Conservation (phyloP, 768 basidiomycete species). For the Suillus subluteus region DNA sequence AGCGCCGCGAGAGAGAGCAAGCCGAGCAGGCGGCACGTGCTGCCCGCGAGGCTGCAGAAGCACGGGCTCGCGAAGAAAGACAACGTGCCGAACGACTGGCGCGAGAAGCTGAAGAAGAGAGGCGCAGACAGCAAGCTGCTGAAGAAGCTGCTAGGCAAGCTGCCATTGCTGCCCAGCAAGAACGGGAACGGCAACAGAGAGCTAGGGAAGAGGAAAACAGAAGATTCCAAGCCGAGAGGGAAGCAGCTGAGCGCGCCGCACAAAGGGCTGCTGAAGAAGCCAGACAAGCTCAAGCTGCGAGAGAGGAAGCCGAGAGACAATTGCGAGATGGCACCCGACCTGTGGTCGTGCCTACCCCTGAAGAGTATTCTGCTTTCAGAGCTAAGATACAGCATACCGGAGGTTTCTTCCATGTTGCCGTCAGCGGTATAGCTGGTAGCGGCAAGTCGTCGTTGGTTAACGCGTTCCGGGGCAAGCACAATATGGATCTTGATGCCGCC, state of each 20-base stretch:
- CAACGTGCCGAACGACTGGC: slow-evolving; percentile 22
- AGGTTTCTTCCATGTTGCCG: slow-evolving; percentile 20
- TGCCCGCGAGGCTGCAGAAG: slow-evolving; percentile 29
- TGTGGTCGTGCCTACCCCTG: slow-evolving; percentile 19
- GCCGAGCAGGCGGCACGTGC: slow-evolving; percentile 26
- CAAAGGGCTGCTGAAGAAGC: slow-evolving; percentile 27
- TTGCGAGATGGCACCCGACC: slow-evolving; percentile 19
- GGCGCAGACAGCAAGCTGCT: slow-evolving; percentile 17
- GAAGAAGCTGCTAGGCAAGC: slow-evolving; percentile 29
- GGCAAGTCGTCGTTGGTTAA: slow-evolving; percentile 25
- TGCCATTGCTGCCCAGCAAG: slow-evolving; percentile 27
- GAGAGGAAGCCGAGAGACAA: slow-evolving; percentile 20
- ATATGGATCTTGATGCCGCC: slow-evolving; percentile 24
- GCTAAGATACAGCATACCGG: slow-evolving; percentile 11
- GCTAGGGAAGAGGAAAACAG: slow-evolving; percentile 18
- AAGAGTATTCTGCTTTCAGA: slow-evolving; percentile 15
- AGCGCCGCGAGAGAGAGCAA: slow-evolving; percentile 24
- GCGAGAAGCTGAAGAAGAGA: slow-evolving; percentile 27
- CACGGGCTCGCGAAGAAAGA: slow-evolving; percentile 27
- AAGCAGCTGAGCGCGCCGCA: slow-evolving; percentile 30
- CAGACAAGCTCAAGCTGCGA: slow-evolving; percentile 23
- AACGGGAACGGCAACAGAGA: slow-evolving; percentile 26
- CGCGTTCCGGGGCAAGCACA: slow-evolving; percentile 29
- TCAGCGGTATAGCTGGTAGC: slow-evolving; percentile 16
- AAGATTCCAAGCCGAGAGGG: slow-evolving; percentile 16